Base-by-base conservation (phyloP, 148 eudicot genomes). In the Simmondsia chinensis region DNA sequence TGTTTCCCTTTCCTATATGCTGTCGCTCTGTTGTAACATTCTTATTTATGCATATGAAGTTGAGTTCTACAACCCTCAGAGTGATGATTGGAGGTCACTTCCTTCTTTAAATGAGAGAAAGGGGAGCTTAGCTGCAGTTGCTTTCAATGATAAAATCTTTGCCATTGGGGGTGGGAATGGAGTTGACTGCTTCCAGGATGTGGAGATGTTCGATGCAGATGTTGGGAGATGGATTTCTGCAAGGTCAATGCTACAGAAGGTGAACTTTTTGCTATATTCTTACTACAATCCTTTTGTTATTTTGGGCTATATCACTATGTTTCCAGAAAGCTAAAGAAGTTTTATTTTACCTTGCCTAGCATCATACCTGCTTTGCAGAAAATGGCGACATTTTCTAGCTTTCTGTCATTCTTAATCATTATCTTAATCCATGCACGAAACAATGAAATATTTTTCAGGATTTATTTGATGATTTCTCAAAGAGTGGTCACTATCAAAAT, bases 141-240 rank as follows among this genome's bases (percentile, higher is more conserved):
- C 73, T 18, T 39, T 78, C 38, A 50, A 71, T 55, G 54, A 64
- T 55, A 83, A 80, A 69, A 65, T 89, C 16, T 89, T 63, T 56
- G 87, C 97, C 20, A 16, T 84, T 56, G 97, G 97, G 46, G 97
- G 97, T 20, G 97, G 84, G 39, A 54, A 83, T 58, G 80, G 84
- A 27, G 25, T 32, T 43, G 64, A 54, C 11, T 50, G 77, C 61
- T 83, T 75, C 47, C 75, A 91, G 34, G 72, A 65, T 21, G 86
- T 84, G 30, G 94, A 89, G 60, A 83, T 89, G 97, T 67, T 72
- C 22, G 97, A 89, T 49, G 44, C 62, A 21, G 60, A 75, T 73
- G 75, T 67, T 57, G 94, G 91, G 50, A 56, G 71, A 28, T 89
- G 97, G 97, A 73, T 89, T 51, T 20, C 55, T 39, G 33, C 74